Evolutionary conservation across 176 grass and related monocot species (phyloP).

Genomic region (Ampelocalamus luodianensis): DNA sequence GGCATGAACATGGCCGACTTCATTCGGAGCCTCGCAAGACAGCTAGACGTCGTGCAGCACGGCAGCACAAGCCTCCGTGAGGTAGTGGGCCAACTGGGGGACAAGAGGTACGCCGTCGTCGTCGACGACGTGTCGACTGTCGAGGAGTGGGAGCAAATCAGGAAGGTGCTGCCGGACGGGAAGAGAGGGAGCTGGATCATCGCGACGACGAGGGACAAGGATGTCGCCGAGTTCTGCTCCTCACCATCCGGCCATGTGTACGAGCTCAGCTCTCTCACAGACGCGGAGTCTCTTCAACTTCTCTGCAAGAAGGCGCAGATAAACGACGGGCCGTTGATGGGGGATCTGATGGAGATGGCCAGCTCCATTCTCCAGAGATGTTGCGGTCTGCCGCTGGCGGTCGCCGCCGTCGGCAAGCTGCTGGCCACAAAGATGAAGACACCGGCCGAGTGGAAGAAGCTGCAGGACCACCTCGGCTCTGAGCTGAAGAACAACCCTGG

Average conservation of each 20-base stretch:
- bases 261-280: background rate
- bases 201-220: background rate
- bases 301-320: constrained; percentile 3
- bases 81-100: background rate
- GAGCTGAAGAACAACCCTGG: constrained; percentile 40
- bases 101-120: background rate
- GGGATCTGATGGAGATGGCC: background rate
- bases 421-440: background rate
- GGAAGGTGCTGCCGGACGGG: background rate
- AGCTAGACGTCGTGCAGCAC: background rate
- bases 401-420: background rate
- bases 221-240: background rate
- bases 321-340: background rate
- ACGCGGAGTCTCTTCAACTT: background rate
- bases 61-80: background rate
- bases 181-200: constrained; percentile 11
- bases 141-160: background rate
- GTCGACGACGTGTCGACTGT: background rate
- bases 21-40: background rate
- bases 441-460: constrained; percentile 34
- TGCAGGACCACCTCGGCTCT: constrained; percentile 21
- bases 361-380: background rate
- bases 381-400: constrained; percentile 12
- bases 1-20: background rate
- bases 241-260: background rate